Evolutionary conservation across 179 eudicot genomes (phyloP), one percentile per base, ranked within the genome.

Genomic region (Spinacia oleracea): DNA sequence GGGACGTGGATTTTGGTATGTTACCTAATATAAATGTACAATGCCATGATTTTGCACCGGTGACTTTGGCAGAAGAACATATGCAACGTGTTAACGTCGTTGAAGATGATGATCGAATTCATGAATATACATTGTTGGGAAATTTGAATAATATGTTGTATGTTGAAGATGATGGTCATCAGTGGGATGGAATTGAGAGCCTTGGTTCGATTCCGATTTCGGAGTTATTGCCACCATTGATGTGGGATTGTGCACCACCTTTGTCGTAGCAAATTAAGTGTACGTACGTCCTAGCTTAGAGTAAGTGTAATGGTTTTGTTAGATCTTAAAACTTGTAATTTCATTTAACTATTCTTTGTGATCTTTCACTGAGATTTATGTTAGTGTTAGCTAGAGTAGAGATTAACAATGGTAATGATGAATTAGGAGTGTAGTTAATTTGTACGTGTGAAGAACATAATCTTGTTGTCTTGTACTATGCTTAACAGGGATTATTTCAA

Each of bases 201-300:
- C 15, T 78, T 34, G 84, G 65, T 55, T 78, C 81, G 8, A 31
- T 77, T 59, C 74, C 84, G 1, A 20, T 73, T 21, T 21, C 67
- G 21, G 79, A 67, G n/a, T 51, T 82, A 68, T 69, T 82, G 69
- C 82, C 81, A 23, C 63, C 66, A 60, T 75, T 82, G 74, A 76
- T 85, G 72, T 90, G 97, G 94, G 93, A 90, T 75, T 92, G 90
- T 59, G 85, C 88, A 14, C 80, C 88, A 6, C 81, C 89, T 21
- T 86, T 82, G 89, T 85, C 89, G 71, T 27, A 85, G 91, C 72
- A 86, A 84, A 64, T n/a, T n/a, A n/a, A 85, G 63, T 79, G 79
- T 67, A n/a, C n/a, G n/a, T n/a, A n/a, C n/a, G n/a, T n/a, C 77
- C 67, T 73, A 1, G 9, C 35, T 20, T n/a, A 21, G 56, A 58